phyloP scores from a whole-genome alignment of 2,329 filamentous ascomycete species.

The Penicillium sp. region DNA sequence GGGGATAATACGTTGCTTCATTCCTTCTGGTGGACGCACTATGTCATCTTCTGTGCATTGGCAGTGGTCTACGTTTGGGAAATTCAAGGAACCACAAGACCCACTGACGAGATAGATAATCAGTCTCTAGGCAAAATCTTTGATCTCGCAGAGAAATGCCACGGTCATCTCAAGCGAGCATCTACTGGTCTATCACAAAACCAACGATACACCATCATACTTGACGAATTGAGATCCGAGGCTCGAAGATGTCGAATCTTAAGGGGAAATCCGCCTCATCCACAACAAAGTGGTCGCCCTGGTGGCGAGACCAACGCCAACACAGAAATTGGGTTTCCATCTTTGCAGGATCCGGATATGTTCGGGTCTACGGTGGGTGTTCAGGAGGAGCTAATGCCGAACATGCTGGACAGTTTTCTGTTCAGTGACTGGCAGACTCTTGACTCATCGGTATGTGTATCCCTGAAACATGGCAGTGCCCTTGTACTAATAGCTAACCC shows the following conservation, averaged over 20 bases:
- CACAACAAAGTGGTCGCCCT: background rate
- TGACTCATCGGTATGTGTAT: slow-evolving; percentile 7
- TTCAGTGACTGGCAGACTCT: slow-evolving; percentile 9
- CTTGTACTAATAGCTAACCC: background rate
- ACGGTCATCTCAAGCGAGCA: slow-evolving; percentile 44
- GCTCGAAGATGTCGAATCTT: slow-evolving; percentile 5
- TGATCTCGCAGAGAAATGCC: slow-evolving; percentile 47
- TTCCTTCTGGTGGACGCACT: slow-evolving; percentile 30
- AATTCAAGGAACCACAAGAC: slow-evolving; percentile 43
- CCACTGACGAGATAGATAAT: slow-evolving; percentile 11
- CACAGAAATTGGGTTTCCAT: background rate
- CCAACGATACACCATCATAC: slow-evolving; percentile 51
- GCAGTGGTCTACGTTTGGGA: slow-evolving; percentile 55
- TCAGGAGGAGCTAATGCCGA: background rate
- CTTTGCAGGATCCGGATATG: background rate
- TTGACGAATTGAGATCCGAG: slow-evolving; percentile 52
- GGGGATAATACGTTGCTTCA: slow-evolving; percentile 21
- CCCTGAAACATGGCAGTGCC: background rate
- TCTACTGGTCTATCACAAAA: slow-evolving; percentile 44
- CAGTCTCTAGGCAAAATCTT: slow-evolving; percentile 28
- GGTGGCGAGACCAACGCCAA: background rate
- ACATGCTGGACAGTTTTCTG: background rate
- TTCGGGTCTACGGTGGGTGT: background rate
- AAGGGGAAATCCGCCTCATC: background rate
- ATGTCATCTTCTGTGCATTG: slow-evolving; percentile 51